Evolutionary conservation across 805 yeast genomes (phyloP), one percentile per base, ranked within the genome.

Genomic region (Metschnikowia henanensis): DNA sequence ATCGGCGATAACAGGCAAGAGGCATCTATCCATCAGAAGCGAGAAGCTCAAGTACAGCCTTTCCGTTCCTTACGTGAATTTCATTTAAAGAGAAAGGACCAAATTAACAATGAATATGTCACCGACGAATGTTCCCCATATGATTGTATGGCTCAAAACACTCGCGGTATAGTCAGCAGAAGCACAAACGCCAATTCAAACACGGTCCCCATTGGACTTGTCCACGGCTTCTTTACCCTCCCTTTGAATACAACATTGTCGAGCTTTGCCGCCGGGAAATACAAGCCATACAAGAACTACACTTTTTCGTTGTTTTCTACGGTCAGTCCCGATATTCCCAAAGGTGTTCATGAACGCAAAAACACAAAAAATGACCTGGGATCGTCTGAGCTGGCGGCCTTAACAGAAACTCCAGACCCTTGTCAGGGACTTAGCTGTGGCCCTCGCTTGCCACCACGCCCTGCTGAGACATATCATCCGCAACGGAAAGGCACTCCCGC

Each of bases 371-470:
- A 5, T 9, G 39, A 31, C 13, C 41, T 37, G 41, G 21, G 8
- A 19, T 41, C 40, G 5, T 30, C 25, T 5, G 28, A n/a, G 3
- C 42, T 43, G 46, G 32, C 28, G 12, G 34, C 20, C 4, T 12
- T 25, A 21, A 17, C 35, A 16, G 17, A 17, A 9, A 39, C 49
- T 2, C 46, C 43, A 15, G 32, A 52, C 21, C 56, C 56, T 3
- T 52, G 45, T 25, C 29, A 10, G 12, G 54, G 46, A 3, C 31
- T 52, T 17, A 38, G 22, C 2, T 5, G 39, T 19, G 53, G 50
- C 5, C 56, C 56, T 6, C 56, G 39, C 20, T 36, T 35, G 16
- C 46, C 56, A 1, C 55, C 56, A 8, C 28, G 40, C 15, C 56
- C 55, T 5, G 39, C 34, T 7, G 40, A 35, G 10, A 30, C 44